Base-by-base conservation (phyloP, 2,329 filamentous ascomycete genomes). In the Sporothrix luriei region DNA sequence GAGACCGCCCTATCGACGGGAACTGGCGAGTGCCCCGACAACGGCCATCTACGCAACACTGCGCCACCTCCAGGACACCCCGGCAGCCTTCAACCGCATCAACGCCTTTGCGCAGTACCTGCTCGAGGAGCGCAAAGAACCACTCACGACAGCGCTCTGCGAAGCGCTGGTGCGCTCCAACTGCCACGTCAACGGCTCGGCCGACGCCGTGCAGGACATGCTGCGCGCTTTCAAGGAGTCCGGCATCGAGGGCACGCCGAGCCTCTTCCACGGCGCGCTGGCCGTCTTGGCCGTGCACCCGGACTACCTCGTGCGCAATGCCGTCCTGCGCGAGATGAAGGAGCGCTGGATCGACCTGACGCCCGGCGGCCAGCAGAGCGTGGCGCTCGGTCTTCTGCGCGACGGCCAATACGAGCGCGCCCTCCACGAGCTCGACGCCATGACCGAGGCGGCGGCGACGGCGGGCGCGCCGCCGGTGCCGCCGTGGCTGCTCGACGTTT, bases 381-480 rank as follows among this genome's bases (percentile, higher is more conserved):
- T 96, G 24, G 85, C 90, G 1, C 80, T 92, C 11, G 93, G 92
- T 0, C 80, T 96, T 71, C 82, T 98, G 48, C 86, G 93, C 24
- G 94, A 97, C 74, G 87, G 88, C 0, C 90, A 96, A 75, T 89
- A 92, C 72, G 95, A 98, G 79, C 81, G 94, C 72, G 94, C 93
- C 1, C 81, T 97, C 70, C 83, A 86, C 66, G 87, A 87, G 73
- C 79, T 97, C 54, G 89, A 92, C 49, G 80, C 85, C 26, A 87
- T 97, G 84, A 81, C 87, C 54, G 80, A 82, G 66, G 82, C 86
- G 64, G 81, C 83, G 2, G 81, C 86, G 0, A 75, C 74, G 2
- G 52, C 43, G 5, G 66, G 48, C 10, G 62, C 61, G 1, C 40
- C 26, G 19, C 33, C 48, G 0, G 80, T 94, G 4, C 84, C 90